A percentile compares a stretch with the other conserved stretches of the same genome.
These are phyloP conservation scores for Arxiozyma slooffiae DNA, from an alignment of 1,139 yeast species.

Conservation along the genomic window DNA sequence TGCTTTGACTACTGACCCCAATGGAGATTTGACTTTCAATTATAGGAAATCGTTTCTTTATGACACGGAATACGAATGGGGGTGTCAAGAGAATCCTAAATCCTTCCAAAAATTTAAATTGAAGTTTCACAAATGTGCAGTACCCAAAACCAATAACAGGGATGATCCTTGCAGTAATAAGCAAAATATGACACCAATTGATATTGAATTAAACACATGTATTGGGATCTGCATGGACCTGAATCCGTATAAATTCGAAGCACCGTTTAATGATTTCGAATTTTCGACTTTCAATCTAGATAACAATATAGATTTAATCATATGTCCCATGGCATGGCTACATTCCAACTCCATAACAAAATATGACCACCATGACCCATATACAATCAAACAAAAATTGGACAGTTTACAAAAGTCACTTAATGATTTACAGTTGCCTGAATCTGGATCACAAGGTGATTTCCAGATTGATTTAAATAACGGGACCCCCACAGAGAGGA, in stretches of 20 bases:
- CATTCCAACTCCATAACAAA: conserved; percentile 38
- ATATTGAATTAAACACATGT: conserved; percentile 35
- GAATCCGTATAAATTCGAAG: conserved; percentile 74
- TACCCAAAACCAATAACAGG: conserved; percentile 4
- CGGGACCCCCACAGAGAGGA: conserved; percentile 4
- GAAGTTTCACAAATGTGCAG: conserved; percentile 12
- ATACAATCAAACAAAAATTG: conserved; percentile 6
- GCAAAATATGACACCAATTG: conserved; percentile 14
- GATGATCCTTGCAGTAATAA: too few species aligned
- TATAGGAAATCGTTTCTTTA: conserved; percentile 74
- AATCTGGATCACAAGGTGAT: conserved; percentile 20
- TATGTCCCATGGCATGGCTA: conserved; percentile 89
- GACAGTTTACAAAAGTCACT: conserved; percentile 12
- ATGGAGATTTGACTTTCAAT: conserved; percentile 51
- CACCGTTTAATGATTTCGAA: conserved; percentile 69
- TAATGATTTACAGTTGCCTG: conserved; percentile 14
- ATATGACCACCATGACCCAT: conserved; percentile 11
- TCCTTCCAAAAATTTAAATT: conserved; percentile 37
- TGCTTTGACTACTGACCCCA: conserved; percentile 52
- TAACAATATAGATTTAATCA: conserved; percentile 44
- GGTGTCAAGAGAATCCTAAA: conserved; percentile 58
- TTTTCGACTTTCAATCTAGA: conserved; percentile 48
- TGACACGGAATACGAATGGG: conserved; percentile 76
- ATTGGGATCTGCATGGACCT: conserved; percentile 95
- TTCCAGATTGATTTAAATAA: conserved; percentile 18